Conservation (phyloP, 129 eudicot genomes). For the Chrysanthemum makinoi region DNA sequence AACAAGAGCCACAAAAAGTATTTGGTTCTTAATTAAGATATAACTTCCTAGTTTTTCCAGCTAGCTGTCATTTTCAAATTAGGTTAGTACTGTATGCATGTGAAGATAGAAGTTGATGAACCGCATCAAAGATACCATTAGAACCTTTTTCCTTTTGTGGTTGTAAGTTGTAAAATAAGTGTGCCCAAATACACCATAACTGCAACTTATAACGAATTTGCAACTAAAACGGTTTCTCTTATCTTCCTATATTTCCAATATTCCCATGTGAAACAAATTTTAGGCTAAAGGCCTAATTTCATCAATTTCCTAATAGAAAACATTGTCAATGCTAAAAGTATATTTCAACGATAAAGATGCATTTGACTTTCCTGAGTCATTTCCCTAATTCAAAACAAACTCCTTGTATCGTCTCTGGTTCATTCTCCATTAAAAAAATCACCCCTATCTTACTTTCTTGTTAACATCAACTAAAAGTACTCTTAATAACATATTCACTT, state of each 20-base stretch:
- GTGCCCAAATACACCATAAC: not conserved
- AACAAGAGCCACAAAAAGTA: no score
- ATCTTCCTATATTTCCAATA: not conserved
- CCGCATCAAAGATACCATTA: not conserved
- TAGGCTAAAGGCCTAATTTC: no score
- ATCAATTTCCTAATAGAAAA: not conserved
- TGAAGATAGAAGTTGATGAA: not conserved
- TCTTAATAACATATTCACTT: conserved; percentile 1
- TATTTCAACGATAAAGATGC: not conserved
- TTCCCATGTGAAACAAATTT: not conserved
- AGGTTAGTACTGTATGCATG: not conserved
- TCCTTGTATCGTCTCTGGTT: no score
- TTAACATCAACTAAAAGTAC: not conserved
- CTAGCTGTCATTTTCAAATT: not conserved
- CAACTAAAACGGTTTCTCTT: not conserved
- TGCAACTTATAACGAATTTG: not conserved
- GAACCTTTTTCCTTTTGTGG: not conserved
- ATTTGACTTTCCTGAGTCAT: not conserved
- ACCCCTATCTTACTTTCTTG: not conserved
- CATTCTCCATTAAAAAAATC: not conserved
- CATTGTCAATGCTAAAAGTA: not conserved
- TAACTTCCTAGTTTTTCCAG: not conserved
- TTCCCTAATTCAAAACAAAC: not conserved
- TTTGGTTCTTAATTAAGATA: no score
- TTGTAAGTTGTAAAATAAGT: not conserved